Conservation (phyloP, 257 asterid genomes). For the Gentiana macrophylla region DNA sequence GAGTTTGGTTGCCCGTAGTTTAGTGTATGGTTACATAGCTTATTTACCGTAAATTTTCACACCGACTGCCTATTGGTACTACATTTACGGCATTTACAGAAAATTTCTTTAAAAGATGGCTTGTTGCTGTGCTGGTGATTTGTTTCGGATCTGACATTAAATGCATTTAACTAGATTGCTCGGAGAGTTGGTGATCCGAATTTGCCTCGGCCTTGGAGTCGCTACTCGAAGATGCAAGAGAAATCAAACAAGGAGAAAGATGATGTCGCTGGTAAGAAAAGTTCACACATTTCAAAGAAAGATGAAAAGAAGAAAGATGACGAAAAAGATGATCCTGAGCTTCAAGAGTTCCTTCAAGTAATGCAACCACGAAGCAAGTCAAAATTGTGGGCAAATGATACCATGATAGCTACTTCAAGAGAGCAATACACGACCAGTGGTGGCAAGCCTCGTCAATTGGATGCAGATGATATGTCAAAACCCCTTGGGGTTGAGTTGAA, state of each 20-base stretch:
- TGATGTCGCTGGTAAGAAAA: constrained; percentile 17
- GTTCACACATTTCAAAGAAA: constrained; percentile 22
- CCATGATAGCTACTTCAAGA: constrained; percentile 40
- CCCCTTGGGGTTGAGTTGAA: constrained; percentile 18
- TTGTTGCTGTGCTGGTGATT: not conserved
- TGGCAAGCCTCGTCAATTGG: constrained; percentile 7
- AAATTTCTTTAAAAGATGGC: not conserved
- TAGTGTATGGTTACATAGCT: too few relatives aligned
- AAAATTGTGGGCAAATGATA: constrained; percentile 91
- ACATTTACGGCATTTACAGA: not conserved
- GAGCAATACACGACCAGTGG: constrained; percentile 18
- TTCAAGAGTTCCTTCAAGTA: constrained; percentile 78
- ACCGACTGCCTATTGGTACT: constrained; percentile 3
- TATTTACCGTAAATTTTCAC: too few relatives aligned
- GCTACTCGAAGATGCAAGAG: constrained; percentile 55
- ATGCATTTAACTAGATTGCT: constrained; percentile 64
- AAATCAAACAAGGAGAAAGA: constrained; percentile 30
- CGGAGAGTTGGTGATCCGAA: constrained; percentile 73
- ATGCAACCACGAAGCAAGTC: constrained; percentile 78
- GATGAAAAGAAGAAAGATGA: constrained; percentile 32
- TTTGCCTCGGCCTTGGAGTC: constrained; percentile 95
- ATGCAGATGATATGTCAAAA: constrained; percentile 12
- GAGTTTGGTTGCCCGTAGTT: too few relatives aligned
- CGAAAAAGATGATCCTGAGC: constrained; percentile 53
- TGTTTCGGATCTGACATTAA: constrained; percentile 12